Percentiles rank a stretch among this genome's conserved stretches.
Evolutionary conservation across 2,329 filamentous ascomycete genomes (phyloP).

Genomic region (Pseudogymnoascus sp.): DNA sequence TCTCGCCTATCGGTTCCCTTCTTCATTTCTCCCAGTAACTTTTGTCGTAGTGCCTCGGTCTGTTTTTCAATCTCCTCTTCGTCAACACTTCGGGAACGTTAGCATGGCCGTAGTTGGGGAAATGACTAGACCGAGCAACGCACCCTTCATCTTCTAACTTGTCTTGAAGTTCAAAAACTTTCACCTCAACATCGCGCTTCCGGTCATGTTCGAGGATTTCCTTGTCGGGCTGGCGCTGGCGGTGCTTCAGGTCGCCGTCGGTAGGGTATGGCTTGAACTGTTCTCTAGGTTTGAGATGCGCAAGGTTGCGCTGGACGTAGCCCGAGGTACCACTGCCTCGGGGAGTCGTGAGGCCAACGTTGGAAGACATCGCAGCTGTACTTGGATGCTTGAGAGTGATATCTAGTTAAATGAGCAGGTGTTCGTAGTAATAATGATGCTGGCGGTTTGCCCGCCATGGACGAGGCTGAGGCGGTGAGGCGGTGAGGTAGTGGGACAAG

Average conservation of each 20-base stretch:
- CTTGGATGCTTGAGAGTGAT: neutral
- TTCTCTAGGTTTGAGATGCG: constrained; percentile 80
- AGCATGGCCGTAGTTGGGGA: constrained; percentile 12
- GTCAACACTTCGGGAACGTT: constrained; percentile 49
- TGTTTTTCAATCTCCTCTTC: constrained; percentile 86
- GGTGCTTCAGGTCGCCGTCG: constrained; percentile 66
- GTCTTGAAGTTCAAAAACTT: constrained; percentile 85
- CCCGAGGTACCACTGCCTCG: constrained; percentile 93
- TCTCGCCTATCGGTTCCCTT: constrained; percentile 33
- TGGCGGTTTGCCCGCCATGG: neutral
- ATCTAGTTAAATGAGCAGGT: neutral
- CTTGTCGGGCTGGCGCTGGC: constrained; percentile 78
- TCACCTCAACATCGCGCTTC: constrained; percentile 84
- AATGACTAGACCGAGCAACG: constrained; percentile 24
- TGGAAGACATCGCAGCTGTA: constrained; percentile 71
- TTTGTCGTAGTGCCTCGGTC: constrained; percentile 60
- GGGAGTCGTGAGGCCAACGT: constrained; percentile 91
- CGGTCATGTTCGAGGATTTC: constrained; percentile 92
- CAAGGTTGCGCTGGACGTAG: constrained; percentile 94
- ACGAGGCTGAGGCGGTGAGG: neutral
- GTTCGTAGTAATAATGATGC: neutral
- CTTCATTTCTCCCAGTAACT: constrained; percentile 45
- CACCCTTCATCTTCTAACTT: constrained; percentile 85
- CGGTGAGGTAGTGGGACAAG: constrained; percentile 9
- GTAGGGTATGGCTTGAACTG: constrained; percentile 57